Conservation (phyloP, 2,329 filamentous ascomycete species). For the Clathrospora elynae region DNA sequence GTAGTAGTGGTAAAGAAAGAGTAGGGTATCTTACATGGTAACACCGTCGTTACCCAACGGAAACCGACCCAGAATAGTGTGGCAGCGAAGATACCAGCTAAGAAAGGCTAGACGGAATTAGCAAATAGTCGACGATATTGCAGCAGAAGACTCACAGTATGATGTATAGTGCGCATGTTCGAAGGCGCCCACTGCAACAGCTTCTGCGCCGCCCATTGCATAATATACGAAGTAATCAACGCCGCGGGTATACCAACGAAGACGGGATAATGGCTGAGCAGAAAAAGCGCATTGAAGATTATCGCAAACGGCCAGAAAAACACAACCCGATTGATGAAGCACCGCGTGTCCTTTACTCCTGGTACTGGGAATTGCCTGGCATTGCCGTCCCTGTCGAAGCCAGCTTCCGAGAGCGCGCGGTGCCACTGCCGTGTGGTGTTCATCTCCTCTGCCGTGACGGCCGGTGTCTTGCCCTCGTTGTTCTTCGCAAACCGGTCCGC, state of each 20-base stretch:
- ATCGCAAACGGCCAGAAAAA: slow-evolving; percentile 87
- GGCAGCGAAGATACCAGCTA: slow-evolving; percentile 90
- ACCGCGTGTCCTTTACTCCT: slow-evolving; percentile 75
- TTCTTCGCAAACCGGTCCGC: slow-evolving; percentile 92
- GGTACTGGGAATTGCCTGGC: slow-evolving; percentile 74
- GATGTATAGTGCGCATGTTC: slow-evolving; percentile 88
- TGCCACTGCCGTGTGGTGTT: slow-evolving; percentile 84
- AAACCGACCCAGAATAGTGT: slow-evolving; percentile 81
- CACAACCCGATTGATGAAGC: slow-evolving; percentile 81
- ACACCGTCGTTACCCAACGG: slow-evolving; percentile 74
- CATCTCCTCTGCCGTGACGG: slow-evolving; percentile 84
- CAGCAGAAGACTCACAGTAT: slow-evolving; percentile 66
- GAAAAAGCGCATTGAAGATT: slow-evolving; percentile 70
- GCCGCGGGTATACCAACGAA: slow-evolving; percentile 77
- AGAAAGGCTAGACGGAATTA: slow-evolving; percentile 70
- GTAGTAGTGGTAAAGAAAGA: background rate
- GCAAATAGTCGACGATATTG: slow-evolving; percentile 1
- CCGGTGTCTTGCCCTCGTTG: slow-evolving; percentile 85
- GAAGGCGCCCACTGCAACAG: slow-evolving; percentile 80
- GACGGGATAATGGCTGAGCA: slow-evolving; percentile 74
- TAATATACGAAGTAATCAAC: slow-evolving; percentile 66
- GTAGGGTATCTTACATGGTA: slow-evolving; percentile 65
- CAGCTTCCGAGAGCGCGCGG: slow-evolving; percentile 79
- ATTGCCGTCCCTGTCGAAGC: slow-evolving; percentile 79
- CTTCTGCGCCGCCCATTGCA: slow-evolving; percentile 79